Base-by-base conservation (phyloP, 139 green algal genomes). In the Mychonastes homosphaera region DNA sequence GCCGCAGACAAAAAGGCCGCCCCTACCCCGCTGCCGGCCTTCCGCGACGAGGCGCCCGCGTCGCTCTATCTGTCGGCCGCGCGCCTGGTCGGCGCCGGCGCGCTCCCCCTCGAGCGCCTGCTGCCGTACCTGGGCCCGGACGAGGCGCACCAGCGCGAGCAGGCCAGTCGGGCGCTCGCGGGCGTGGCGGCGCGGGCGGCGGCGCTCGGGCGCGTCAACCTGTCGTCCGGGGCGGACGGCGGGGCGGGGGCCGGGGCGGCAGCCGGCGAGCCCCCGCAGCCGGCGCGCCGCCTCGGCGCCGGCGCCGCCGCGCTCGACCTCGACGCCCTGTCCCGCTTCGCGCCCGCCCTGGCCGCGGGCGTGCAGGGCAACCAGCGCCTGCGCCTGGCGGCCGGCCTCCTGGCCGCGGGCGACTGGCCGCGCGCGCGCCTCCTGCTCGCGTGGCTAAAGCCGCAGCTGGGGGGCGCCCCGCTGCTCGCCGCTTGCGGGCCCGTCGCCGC, bases 61-160 rank as follows among this genome's bases (percentile, higher is more conserved):
- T 51, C 46, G n/a, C 65, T 83, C 21, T 70, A 70, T n/a, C 40
- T 65, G 26, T 50, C 79, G 21, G 65, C 80, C 3, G 72, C 67
- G 2, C 39, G 15, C 5, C 55, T 82, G 10, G 21, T 86, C 13
- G 39, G 70, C 26, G 64, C 28, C 9, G 69, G 66, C 1, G 38
- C 72, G 27, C 67, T 85, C 24, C 41, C 41, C 6, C 60, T 94
- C 47, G 62, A 84, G 46, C 75, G 56, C 2, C 53, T 94, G 54
- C 66, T 82, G 54, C 34, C 44, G 1, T 78, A 91, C 72, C 56
- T 92, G 33, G 29, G 52, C 4, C 83, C 84, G 0, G 33, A 45
- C 3, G 83, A 84, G 32, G 78, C 77, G 2, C 61, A 63, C 13
- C 51, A 79, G 29, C 21, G 41, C 21, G 56, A 55, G 39, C 65